These are phyloP conservation scores for Chlamydomonas sp. DNA, from an alignment of 139 green algal species.

Conservation along the genomic window DNA sequence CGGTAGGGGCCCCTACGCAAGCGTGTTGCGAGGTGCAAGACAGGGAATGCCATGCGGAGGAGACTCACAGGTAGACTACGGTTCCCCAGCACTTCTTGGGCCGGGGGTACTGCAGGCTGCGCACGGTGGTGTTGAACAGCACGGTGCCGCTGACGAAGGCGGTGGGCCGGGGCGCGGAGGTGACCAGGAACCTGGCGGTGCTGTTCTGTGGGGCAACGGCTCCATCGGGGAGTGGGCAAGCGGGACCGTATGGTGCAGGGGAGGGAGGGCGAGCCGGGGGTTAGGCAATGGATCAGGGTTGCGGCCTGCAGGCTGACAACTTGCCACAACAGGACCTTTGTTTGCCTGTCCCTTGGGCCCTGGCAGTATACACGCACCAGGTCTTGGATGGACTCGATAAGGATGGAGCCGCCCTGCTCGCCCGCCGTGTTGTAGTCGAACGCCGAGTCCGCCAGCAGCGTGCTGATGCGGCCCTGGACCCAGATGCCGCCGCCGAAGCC, in stretches of 20 bases:
- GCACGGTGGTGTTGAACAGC: not conserved
- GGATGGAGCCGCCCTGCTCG: constrained; percentile 19
- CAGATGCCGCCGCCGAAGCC: constrained; percentile 18
- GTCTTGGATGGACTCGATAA: constrained; percentile 12
- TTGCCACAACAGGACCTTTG: no score
- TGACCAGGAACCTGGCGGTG: not conserved
- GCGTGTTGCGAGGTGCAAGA: no score
- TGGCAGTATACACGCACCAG: not conserved
- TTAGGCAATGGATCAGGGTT: no score
- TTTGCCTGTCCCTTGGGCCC: no score
- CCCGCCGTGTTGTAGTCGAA: constrained; percentile 3
- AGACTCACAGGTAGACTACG: constrained; percentile 23
- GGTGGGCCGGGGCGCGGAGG: not conserved
- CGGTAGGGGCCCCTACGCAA: no score
- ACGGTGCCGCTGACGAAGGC: not conserved
- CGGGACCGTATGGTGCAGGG: not conserved
- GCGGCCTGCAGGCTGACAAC: no score
- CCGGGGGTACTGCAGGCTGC: constrained; percentile 1
- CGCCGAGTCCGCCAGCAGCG: constrained; percentile 16
- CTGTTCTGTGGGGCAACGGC: not conserved
- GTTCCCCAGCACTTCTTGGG: constrained; percentile 32
- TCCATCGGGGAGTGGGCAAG: not conserved
- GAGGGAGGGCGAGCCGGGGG: not conserved
- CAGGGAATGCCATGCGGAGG: no score
- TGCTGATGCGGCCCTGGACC: constrained; percentile 1